These are phyloP conservation scores for Tolypocladium guangdongense DNA, from an alignment of 2,329 filamentous ascomycete genomes.

Conservation along the genomic window DNA sequence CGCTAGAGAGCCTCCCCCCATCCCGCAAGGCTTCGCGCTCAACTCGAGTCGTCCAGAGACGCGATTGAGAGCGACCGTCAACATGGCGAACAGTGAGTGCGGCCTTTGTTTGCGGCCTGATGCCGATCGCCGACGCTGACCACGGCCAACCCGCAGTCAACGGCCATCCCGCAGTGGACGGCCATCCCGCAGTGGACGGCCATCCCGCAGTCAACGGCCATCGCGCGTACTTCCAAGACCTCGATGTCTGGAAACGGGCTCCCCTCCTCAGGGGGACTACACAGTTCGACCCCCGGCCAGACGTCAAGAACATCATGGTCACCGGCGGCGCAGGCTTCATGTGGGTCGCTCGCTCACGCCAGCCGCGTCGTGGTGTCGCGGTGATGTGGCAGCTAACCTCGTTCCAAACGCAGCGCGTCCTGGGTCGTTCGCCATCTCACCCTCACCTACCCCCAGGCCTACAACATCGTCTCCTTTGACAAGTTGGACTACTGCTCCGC, in stretches of 20 bases:
- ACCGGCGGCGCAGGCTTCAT: conserved; percentile 81
- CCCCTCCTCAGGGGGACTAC: conserved; percentile 60
- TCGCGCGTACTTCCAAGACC: conserved; percentile 41
- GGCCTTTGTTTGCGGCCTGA: neutral
- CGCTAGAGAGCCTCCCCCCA: conserved; percentile 3
- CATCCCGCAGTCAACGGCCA: conserved; percentile 15
- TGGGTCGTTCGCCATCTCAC: conserved; percentile 74
- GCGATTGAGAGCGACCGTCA: neutral
- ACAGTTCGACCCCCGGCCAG: conserved; percentile 55
- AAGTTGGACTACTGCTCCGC: conserved; percentile 77
- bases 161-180: conserved; percentile 18
- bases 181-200: conserved; percentile 9
- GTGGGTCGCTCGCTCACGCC: conserved; percentile 34
- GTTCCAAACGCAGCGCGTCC: conserved; percentile 47
- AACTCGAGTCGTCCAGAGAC: neutral
- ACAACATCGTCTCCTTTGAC: conserved; percentile 75
- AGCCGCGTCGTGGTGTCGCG: neutral
- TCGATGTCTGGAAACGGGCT: conserved; percentile 60
- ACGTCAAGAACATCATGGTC: conserved; percentile 72
- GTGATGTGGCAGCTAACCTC: neutral
- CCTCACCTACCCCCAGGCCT: conserved; percentile 59
- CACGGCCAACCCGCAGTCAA: conserved; percentile 11
- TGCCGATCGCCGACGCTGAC: neutral
- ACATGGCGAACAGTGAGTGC: conserved; percentile 7
- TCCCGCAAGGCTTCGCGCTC: neutral